A percentile compares a stretch with the other conserved stretches of the same genome.
Evolutionary conservation across 1,284 basidiomycete genomes (phyloP).

Genomic region (Prillingera fragicola): DNA sequence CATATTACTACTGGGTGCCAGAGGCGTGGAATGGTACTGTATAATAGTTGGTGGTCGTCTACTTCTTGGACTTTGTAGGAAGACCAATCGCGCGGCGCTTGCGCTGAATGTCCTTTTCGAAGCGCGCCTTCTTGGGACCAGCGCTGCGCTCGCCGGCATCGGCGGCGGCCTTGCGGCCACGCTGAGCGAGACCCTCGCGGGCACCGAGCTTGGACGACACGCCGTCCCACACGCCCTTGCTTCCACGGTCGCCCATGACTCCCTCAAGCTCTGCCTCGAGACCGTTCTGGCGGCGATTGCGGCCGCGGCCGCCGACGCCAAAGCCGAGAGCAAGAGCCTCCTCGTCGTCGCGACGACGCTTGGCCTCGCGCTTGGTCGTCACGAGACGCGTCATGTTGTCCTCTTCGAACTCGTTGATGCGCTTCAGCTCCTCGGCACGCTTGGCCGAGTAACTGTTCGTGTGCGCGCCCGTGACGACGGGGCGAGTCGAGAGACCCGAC

Average conservation of each 20-base stretch:
- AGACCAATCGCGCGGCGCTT: slow-evolving; percentile 18
- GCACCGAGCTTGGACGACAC: slow-evolving; percentile 48
- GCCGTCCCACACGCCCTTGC: slow-evolving; percentile 54
- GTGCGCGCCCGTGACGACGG: slow-evolving; percentile 50
- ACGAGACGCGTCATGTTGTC: slow-evolving; percentile 89
- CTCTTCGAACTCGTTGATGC: slow-evolving; percentile 89
- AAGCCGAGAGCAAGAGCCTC: slow-evolving; percentile 83
- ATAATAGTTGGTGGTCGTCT: not conserved
- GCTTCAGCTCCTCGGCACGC: slow-evolving; percentile 60
- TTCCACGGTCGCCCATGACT: slow-evolving; percentile 58
- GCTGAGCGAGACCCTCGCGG: slow-evolving; percentile 58
- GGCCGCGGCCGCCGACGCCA: slow-evolving; percentile 49
- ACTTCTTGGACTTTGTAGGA: slow-evolving; percentile 12
- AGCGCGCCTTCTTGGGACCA: slow-evolving; percentile 63
- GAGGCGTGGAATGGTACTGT: not conserved
- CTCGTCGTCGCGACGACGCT: slow-evolving; percentile 75
- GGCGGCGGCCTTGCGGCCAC: slow-evolving; percentile 7
- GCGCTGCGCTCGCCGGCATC: slow-evolving; percentile 21
- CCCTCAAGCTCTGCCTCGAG: slow-evolving; percentile 80
- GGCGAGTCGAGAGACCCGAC: slow-evolving; percentile 58
- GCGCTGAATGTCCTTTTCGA: slow-evolving; percentile 64
- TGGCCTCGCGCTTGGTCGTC: slow-evolving; percentile 83
- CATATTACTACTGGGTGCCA: not conserved
- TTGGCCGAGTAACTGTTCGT: slow-evolving; percentile 43
- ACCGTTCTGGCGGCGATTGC: slow-evolving; percentile 62